Conservation (phyloP, 2,329 filamentous ascomycete species). For the Sclerotinia glacialis region DNA sequence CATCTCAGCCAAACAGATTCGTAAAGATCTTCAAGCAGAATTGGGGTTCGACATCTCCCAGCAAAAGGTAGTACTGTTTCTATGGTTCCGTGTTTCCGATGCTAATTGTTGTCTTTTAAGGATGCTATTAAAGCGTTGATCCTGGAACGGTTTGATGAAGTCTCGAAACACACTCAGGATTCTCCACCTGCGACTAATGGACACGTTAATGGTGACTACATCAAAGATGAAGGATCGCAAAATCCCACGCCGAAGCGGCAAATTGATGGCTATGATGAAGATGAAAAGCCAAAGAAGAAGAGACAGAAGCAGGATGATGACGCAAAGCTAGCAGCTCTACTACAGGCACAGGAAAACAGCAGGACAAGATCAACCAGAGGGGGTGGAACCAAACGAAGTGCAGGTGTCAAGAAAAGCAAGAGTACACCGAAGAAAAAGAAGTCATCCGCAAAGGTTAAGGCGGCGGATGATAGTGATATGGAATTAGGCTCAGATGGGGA, state of each 20-base stretch:
- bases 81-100: slow-evolving; percentile 6
- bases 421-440: slow-evolving; percentile 68
- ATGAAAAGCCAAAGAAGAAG: slow-evolving; percentile 51
- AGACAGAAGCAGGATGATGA: slow-evolving; percentile 72
- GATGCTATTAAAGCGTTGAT: slow-evolving; percentile 52
- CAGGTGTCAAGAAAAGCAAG: slow-evolving; percentile 58
- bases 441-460: slow-evolving; percentile 70
- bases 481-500: slow-evolving; percentile 58
- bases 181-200: slow-evolving; percentile 19
- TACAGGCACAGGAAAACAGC: slow-evolving; percentile 90
- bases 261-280: slow-evolving; percentile 27
- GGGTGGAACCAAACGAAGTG: slow-evolving; percentile 53
- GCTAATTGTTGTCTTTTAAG: slow-evolving; percentile 39
- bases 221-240: slow-evolving; percentile 27
- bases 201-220: slow-evolving; percentile 11
- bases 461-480: slow-evolving; percentile 76
- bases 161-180: slow-evolving; percentile 27
- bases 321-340: slow-evolving; percentile 77
- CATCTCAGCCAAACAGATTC: slow-evolving; percentile 42
- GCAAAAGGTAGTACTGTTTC: slow-evolving; percentile 39
- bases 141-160: slow-evolving; percentile 54
- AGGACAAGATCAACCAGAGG: slow-evolving; percentile 70
- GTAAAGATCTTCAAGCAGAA: slow-evolving; percentile 38
- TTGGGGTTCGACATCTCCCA: slow-evolving; percentile 40
- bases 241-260: slow-evolving; percentile 5